These are phyloP conservation scores for Zygotorulaspora florentina DNA, from an alignment of 805 yeast species.

Conservation along the genomic window DNA sequence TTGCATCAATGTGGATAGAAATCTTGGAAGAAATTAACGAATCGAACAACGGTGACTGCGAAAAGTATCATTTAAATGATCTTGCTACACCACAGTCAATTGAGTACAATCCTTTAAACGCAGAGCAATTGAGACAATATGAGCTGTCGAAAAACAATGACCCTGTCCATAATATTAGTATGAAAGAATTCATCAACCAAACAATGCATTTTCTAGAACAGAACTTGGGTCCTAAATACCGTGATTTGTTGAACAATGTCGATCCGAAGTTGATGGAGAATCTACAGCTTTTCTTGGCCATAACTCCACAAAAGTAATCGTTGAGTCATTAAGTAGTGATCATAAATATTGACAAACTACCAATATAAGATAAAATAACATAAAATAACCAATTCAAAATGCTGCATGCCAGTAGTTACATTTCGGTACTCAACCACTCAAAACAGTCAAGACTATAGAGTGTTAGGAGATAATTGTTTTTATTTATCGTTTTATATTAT, in stretches of 20 bases:
- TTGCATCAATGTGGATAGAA: constrained; percentile 44
- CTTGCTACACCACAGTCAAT: constrained; percentile 33
- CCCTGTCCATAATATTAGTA: constrained; percentile 50
- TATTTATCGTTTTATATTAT: not conserved
- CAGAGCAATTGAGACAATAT: constrained; percentile 44
- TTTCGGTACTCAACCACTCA: no score
- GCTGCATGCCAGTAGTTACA: no score
- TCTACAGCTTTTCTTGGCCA: constrained; percentile 24
- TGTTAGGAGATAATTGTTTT: no score
- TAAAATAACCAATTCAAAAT: no score
- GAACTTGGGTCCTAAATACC: constrained; percentile 26
- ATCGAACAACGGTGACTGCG: constrained; percentile 50
- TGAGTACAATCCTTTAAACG: constrained; percentile 28
- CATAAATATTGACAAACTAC: no score
- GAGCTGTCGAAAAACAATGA: constrained; percentile 39
- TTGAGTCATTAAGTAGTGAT: no score
- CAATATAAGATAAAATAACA: no score
- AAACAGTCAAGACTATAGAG: no score
- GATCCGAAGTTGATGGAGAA: constrained; percentile 27
- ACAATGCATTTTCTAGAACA: constrained; percentile 27
- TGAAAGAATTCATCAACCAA: constrained; percentile 43
- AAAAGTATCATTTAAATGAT: constrained; percentile 46
- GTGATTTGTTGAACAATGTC: constrained; percentile 21
- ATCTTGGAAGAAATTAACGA: constrained; percentile 77
- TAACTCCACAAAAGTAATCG: constrained; percentile 8